These are phyloP conservation scores for Colletotrichum siamense DNA, from an alignment of 2,329 filamentous ascomycete genomes.

Conservation along the genomic window DNA sequence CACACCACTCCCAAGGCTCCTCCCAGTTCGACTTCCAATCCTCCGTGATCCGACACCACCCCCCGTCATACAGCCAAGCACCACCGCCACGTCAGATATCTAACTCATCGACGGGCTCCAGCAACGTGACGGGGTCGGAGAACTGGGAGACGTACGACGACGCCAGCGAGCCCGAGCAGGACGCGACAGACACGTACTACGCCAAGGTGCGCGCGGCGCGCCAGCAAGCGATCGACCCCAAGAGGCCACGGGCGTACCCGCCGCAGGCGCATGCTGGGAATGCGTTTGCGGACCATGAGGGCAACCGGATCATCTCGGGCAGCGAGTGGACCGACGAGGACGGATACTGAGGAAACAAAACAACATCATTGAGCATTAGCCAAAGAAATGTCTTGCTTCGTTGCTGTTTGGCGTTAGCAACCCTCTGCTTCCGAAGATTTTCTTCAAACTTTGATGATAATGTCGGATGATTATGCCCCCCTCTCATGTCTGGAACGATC, in stretches of 20 bases:
- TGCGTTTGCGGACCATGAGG: conserved; percentile 60
- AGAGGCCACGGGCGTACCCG: conserved; percentile 60
- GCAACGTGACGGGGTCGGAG: conserved; percentile 80
- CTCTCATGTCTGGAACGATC: conserved; percentile 2
- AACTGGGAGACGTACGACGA: conserved; percentile 99
- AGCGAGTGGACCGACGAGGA: conserved; percentile 74
- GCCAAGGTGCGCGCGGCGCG: conserved; percentile 75
- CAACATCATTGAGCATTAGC: not conserved
- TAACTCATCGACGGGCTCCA: conserved; percentile 77
- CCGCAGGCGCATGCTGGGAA: conserved; percentile 53
- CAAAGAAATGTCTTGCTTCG: not conserved
- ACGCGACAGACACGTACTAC: conserved; percentile 80
- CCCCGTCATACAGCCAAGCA: conserved; percentile 45
- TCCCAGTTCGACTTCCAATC: conserved; percentile 46
- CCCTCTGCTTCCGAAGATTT: not conserved
- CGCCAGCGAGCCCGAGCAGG: conserved; percentile 75
- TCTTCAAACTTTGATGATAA: conserved; percentile 6
- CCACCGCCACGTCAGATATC: conserved; percentile 70
- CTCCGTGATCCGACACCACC: conserved; percentile 44
- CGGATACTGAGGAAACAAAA: conserved; percentile 46
- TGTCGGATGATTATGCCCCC: conserved; percentile 21
- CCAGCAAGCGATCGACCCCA: conserved; percentile 65
- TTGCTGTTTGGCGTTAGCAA: not conserved
- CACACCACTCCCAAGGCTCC: conserved; percentile 30
- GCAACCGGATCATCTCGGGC: conserved; percentile 66